Conservation (phyloP, 2,329 filamentous ascomycete genomes). For the Trichophyton verrucosum region DNA sequence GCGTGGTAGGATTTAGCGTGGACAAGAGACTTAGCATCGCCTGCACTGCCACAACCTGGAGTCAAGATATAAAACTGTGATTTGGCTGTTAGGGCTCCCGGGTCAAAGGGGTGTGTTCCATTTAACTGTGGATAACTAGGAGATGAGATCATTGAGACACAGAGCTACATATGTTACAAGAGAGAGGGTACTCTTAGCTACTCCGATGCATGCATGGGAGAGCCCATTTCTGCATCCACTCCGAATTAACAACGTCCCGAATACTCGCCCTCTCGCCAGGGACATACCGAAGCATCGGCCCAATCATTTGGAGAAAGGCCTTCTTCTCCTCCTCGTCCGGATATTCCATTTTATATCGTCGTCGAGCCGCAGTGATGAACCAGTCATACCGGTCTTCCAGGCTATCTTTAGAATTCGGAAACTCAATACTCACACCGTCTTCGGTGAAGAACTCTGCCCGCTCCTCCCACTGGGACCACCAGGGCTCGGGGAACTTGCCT, state of each 20-base stretch:
- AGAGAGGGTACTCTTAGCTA: too few species aligned
- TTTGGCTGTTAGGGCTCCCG: background rate
- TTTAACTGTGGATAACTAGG: too few species aligned
- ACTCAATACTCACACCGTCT: slow-evolving; percentile 2
- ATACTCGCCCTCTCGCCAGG: slow-evolving; percentile 11
- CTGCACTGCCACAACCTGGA: slow-evolving; percentile 1
- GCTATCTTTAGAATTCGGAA: slow-evolving; percentile 6
- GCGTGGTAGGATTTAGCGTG: slow-evolving; percentile 1
- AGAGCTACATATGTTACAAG: too few species aligned
- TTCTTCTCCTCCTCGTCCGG: slow-evolving; percentile 10
- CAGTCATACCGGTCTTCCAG: slow-evolving; percentile 11
- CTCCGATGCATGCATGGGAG: background rate
- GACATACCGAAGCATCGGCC: slow-evolving; percentile 10
- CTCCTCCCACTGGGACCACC: slow-evolving; percentile 10
- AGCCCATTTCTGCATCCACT: slow-evolving; percentile 14
- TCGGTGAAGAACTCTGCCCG: slow-evolving; percentile 12
- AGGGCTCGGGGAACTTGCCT: slow-evolving; percentile 9
- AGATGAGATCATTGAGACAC: too few species aligned
- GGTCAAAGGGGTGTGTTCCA: too few species aligned
- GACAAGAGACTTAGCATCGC: background rate
- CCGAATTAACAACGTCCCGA: slow-evolving; percentile 11
- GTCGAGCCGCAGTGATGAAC: slow-evolving; percentile 9
- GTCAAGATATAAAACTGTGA: background rate
- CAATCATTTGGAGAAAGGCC: slow-evolving; percentile 12
- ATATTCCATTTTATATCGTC: slow-evolving; percentile 10